A percentile compares a stretch with the other conserved stretches of the same genome.
Evolutionary conservation across 345 rosid species (phyloP).

Genomic region (Toxicodendron radicans): DNA sequence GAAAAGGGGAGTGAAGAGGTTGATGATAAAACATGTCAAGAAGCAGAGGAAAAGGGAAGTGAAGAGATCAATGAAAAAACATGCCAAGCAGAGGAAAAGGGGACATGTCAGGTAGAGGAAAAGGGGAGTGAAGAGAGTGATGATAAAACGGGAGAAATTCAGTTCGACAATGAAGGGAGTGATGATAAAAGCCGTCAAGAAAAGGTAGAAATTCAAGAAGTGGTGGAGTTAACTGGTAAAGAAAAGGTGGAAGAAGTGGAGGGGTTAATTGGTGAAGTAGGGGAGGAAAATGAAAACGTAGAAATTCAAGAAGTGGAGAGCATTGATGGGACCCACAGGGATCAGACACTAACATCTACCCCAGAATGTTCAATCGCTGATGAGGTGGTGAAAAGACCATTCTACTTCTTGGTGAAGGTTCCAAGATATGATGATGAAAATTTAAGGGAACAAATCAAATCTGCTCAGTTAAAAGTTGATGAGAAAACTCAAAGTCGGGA

Average conservation of each 20-base stretch:
- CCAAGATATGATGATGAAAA: slow-evolving; percentile 64
- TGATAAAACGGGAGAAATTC: not conserved
- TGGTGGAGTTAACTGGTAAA: no score
- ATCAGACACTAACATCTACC: slow-evolving; percentile 22
- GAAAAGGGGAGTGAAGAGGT: slow-evolving; percentile 3
- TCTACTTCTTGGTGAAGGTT: slow-evolving; percentile 53
- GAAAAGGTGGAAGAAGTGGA: not conserved
- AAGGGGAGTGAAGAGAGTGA: not conserved
- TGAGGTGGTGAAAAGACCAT: slow-evolving; percentile 53
- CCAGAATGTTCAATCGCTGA: slow-evolving; percentile 29
- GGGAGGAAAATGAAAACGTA: not conserved
- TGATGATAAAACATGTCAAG: not conserved
- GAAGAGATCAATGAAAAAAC: not conserved
- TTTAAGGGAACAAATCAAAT: slow-evolving; percentile 52
- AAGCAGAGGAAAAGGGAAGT: not conserved
- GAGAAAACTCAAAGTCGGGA: slow-evolving; percentile 64
- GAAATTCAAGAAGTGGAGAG: slow-evolving; percentile 24
- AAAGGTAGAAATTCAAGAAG: no score
- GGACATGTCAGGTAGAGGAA: not conserved
- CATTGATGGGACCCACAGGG: slow-evolving; percentile 23
- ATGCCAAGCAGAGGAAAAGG: no score
- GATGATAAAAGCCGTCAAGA: not conserved
- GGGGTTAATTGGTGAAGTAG: no score
- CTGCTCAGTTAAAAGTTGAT: slow-evolving; percentile 52
- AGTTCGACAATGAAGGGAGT: not conserved